Evolutionary conservation across 2,329 filamentous ascomycete species (phyloP).

Genomic region (Helminthosporium solani): DNA sequence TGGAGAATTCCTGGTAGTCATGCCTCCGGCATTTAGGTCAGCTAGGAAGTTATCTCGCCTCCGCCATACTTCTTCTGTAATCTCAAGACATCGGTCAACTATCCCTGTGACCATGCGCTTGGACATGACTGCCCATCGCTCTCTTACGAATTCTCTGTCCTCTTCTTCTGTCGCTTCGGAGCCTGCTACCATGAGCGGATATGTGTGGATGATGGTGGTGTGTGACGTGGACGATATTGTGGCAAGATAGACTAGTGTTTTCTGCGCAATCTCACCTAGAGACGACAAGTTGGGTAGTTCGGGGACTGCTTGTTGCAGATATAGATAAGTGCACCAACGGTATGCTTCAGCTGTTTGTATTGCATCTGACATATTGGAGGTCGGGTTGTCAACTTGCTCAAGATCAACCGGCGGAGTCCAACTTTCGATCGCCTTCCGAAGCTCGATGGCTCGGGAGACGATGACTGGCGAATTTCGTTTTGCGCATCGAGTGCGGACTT

Average conservation of each 20-base stretch:
- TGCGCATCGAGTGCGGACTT: constrained; percentile 51
- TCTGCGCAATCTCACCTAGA: constrained; percentile 57
- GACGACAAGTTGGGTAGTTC: constrained; percentile 62
- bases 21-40: constrained; percentile 12
- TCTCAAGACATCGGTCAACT: constrained; percentile 62
- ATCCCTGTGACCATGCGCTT: constrained; percentile 64
- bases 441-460: constrained; percentile 60
- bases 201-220: constrained; percentile 67
- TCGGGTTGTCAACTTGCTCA: constrained; percentile 60
- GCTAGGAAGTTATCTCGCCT: constrained; percentile 57
- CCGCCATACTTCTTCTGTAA: constrained; percentile 66
- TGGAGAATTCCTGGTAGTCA: background rate
- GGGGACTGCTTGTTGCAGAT: constrained; percentile 66
- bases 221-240: constrained; percentile 62
- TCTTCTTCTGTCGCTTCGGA: constrained; percentile 62
- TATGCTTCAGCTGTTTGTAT: constrained; percentile 67
- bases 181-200: constrained; percentile 64
- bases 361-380: constrained; percentile 60
- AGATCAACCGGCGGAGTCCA: constrained; percentile 60
- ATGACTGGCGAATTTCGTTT: constrained; percentile 59
- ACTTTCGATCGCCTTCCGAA: constrained; percentile 60
- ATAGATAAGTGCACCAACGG: constrained; percentile 63
- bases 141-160: constrained; percentile 62
- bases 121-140: constrained; percentile 62
- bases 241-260: constrained; percentile 61